These are phyloP conservation scores for Parathielavia appendiculata DNA, from an alignment of 495 filamentous ascomycete species.

Conservation along the genomic window DNA sequence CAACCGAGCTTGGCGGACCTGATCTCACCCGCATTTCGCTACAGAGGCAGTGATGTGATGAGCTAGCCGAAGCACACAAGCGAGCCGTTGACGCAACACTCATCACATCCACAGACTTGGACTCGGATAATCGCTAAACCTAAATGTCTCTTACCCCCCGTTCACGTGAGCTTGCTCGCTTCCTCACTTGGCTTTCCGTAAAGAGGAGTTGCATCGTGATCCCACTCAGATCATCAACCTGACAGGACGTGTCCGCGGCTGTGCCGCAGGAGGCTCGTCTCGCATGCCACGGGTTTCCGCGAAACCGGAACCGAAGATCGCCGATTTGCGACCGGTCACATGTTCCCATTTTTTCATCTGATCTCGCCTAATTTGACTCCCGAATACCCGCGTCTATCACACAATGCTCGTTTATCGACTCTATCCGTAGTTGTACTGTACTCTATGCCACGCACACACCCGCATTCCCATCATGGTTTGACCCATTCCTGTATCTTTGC, in stretches of 20 bases:
- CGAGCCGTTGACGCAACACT: background rate
- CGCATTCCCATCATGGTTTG: background rate
- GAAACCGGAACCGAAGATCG: conserved; percentile 26
- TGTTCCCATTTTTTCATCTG: background rate
- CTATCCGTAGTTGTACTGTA: background rate
- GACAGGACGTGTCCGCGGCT: conserved; percentile 10
- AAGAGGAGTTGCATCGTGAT: background rate
- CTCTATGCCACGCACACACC: conserved; percentile 11
- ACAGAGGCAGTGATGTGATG: background rate
- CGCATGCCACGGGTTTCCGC: conserved; percentile 18
- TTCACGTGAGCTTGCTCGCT: background rate
- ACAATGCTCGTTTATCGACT: conserved; percentile 11
- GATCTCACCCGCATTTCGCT: background rate
- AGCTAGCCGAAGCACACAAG: conserved; percentile 6
- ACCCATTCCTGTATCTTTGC: background rate
- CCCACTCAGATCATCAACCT: background rate
- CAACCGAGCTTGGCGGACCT: background rate
- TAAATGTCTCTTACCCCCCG: background rate
- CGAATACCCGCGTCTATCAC: conserved; percentile 6
- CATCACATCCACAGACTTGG: background rate
- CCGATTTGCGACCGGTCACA: conserved; percentile 19
- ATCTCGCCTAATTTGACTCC: conserved; percentile 2
- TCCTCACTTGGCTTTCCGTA: background rate
- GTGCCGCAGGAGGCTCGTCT: conserved; percentile 14
- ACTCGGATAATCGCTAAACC: background rate